Percentiles rank a stretch among this genome's conserved stretches.
phyloP scores from a whole-genome alignment of 768 basidiomycete genomes.

The Nidularia pulvinata region DNA sequence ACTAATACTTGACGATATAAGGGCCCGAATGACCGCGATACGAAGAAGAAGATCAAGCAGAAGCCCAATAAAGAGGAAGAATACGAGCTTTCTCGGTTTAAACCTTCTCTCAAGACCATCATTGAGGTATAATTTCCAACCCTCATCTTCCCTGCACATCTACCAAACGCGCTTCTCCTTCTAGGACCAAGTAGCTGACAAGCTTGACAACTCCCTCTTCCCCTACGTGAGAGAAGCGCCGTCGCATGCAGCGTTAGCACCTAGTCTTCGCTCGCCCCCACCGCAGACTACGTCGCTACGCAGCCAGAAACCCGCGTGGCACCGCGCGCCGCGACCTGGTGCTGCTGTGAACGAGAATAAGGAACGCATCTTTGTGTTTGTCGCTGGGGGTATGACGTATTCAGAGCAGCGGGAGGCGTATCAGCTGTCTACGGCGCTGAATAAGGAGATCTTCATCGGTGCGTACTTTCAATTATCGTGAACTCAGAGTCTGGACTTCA shows the following conservation, averaged over 20 bases:
- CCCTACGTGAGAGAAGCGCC: constrained; percentile 90
- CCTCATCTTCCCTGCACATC: not conserved
- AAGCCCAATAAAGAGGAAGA: constrained; percentile 85
- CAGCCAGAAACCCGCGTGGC: constrained; percentile 90
- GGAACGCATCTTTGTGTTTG: constrained; percentile 85
- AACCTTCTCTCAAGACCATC: constrained; percentile 78
- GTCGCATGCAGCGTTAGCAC: constrained; percentile 39
- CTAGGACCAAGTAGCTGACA: constrained; percentile 82
- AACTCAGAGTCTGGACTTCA: too few species aligned
- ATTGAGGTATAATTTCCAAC: constrained; percentile 62
- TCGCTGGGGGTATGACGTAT: constrained; percentile 95
- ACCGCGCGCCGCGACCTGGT: constrained; percentile 65
- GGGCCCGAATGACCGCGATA: constrained; percentile 77
- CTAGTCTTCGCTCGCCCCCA: constrained; percentile 48
- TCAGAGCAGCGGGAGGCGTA: constrained; percentile 94
- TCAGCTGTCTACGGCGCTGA: constrained; percentile 66
- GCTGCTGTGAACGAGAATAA: constrained; percentile 49
- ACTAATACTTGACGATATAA: constrained; percentile 27
- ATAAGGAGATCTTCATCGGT: constrained; percentile 95
- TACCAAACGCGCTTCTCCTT: too few species aligned
- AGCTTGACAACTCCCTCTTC: constrained; percentile 77
- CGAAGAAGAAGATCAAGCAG: constrained; percentile 80
- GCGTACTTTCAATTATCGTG: too few species aligned
- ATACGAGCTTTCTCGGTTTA: constrained; percentile 95
- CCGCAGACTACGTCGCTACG: constrained; percentile 76